Evolutionary conservation across 2,329 filamentous ascomycete species (phyloP), one percentile per base, ranked within the genome.

Genomic region (Ascochyta pisi): DNA sequence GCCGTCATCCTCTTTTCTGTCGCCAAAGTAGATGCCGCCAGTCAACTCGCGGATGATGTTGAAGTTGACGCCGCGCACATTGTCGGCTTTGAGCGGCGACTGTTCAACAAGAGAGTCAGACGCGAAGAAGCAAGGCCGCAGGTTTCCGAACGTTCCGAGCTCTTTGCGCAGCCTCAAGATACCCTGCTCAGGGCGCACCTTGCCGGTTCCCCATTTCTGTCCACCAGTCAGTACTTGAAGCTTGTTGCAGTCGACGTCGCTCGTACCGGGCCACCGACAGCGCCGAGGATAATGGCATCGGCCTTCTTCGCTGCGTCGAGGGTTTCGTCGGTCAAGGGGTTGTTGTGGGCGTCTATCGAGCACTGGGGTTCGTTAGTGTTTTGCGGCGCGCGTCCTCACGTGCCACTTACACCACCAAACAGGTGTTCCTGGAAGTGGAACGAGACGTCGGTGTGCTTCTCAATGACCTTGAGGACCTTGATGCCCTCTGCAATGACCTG

Each of bases 41-140:
- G 93, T 97, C 48, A 97, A 79, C 79, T 98, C 94, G 44, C 94
- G 91, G 60, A 98, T 89, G 72, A 98, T 89, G 79, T 90, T 91
- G 79, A 98, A 91, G 83, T 98, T 90, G 67, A 91, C 92, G 69
- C 91, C 93, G 61, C 87, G 84, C 83, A 91, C 96, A 60, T 97
- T 84, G 3, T 89, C 85, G 50, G 90, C 87, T 79, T 96, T 96
- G 61, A 98, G 86, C 0, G 94, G 94, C 10, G 92, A 97, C 72
- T 83, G 85, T 45, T 93, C 88, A 70, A 96, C 88, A 45, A 97
- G 88, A 29, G 55, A 85, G 49, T 94, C 90, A 1, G 92, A 93
- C 46, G 92, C 91, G 81, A 99, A 98, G 84, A 91, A 96, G 84
- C 94, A 98, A 9, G 93, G 94, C 6, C 94, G 89, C 55, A 98